Conservation (phyloP, 1,139 yeast genomes). For the Nakaseomyces delphensis region DNA sequence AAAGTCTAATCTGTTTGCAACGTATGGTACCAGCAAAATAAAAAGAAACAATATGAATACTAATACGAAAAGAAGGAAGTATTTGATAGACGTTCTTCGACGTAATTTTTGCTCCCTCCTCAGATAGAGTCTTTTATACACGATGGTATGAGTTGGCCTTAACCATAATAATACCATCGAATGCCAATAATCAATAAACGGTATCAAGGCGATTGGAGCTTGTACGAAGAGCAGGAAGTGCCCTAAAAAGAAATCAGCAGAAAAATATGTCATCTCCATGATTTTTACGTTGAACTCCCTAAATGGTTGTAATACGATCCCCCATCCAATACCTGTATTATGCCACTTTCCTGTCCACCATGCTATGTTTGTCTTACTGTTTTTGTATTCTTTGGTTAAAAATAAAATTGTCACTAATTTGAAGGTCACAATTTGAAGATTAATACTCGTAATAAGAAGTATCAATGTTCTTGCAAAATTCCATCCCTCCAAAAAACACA, state of each 20-base stretch:
- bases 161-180: constrained; percentile 76
- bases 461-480: constrained; percentile 48
- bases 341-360: constrained; percentile 91
- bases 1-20: constrained; percentile 27
- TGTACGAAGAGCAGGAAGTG: constrained; percentile 54
- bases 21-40: constrained; percentile 38
- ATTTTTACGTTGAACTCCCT: constrained; percentile 62
- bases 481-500: constrained; percentile 60
- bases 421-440: constrained; percentile 47
- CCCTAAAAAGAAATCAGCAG: constrained; percentile 62
- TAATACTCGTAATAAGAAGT: constrained; percentile 48
- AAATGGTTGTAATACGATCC: constrained; percentile 52
- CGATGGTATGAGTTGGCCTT: constrained; percentile 48
- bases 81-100: constrained; percentile 34
- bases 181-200: constrained; percentile 70
- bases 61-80: constrained; percentile 38
- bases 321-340: constrained; percentile 50
- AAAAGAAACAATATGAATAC: constrained; percentile 35
- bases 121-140: constrained; percentile 38
- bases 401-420: constrained; percentile 40
- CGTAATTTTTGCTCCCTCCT: constrained; percentile 34
- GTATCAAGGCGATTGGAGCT: constrained; percentile 56
- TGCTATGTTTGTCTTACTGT: constrained; percentile 49
- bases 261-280: constrained; percentile 59
- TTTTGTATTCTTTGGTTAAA: constrained; percentile 52